Conservation (phyloP, 306 rosid species). For the Cucumis cinereus region DNA sequence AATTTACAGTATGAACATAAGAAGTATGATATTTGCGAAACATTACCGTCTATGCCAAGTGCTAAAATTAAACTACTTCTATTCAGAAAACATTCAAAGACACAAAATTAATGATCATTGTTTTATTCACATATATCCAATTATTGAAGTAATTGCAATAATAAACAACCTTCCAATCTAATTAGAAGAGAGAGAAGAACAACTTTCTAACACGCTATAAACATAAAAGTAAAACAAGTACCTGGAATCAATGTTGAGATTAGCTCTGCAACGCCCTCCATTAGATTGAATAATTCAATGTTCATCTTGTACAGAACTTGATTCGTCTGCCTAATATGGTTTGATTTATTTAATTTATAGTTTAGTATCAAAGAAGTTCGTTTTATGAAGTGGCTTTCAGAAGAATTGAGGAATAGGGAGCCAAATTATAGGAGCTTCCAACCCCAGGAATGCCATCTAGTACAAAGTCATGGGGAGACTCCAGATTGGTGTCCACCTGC, state of each 20-base stretch:
- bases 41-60: neutral
- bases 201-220: neutral
- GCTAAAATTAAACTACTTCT: neutral
- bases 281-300: neutral
- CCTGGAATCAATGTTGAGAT: neutral
- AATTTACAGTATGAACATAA: too few relatives aligned
- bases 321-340: neutral
- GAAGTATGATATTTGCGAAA: too few relatives aligned
- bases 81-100: neutral
- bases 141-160: neutral
- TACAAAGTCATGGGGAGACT: conserved; percentile 66
- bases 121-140: neutral
- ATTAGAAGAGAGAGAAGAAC: neutral
- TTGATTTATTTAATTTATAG: neutral
- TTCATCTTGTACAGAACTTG: neutral
- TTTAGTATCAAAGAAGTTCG: neutral
- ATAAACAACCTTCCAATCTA: neutral
- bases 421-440: conserved; percentile 42
- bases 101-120: neutral
- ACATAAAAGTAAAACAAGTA: neutral
- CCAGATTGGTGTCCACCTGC: conserved; percentile 73
- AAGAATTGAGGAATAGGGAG: conserved; percentile 78
- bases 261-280: neutral
- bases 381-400: conserved; percentile 52
- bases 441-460: conserved; percentile 41